These are phyloP conservation scores for Aspergillus ellipticus DNA, from an alignment of 495 filamentous ascomycete species.

Conservation along the genomic window DNA sequence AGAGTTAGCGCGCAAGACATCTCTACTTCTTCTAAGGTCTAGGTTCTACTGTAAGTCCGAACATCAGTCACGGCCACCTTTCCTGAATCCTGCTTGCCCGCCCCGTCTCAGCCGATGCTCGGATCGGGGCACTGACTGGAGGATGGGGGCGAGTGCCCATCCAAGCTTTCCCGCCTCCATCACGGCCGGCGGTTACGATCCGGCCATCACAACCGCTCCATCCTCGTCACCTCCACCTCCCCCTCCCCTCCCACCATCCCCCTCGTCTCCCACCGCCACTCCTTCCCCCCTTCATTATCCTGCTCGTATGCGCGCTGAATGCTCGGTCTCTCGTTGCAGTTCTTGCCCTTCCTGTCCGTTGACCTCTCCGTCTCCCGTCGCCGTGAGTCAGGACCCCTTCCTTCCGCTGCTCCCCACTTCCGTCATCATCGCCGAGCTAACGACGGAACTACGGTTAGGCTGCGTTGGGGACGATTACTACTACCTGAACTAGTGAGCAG, in stretches of 20 bases:
- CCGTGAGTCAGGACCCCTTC: neutral
- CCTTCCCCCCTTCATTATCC: neutral
- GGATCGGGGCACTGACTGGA: neutral
- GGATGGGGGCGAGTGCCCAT: neutral
- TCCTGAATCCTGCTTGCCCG: too few species aligned
- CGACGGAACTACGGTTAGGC: neutral
- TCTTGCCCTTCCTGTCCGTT: neutral
- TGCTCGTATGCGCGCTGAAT: neutral
- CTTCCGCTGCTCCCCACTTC: neutral
- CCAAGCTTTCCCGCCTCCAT: neutral
- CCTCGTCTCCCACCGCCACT: neutral
- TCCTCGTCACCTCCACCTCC: neutral
- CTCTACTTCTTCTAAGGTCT: constrained; percentile 11
- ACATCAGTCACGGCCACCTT: too few species aligned
- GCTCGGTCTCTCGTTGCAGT: neutral
- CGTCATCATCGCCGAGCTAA: neutral
- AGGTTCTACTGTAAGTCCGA: too few species aligned
- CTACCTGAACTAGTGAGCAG: neutral
- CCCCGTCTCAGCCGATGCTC: too few species aligned
- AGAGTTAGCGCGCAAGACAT: constrained; percentile 5
- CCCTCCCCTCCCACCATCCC: neutral
- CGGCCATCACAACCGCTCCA: neutral
- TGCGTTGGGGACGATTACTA: neutral
- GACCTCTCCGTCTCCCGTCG: too few species aligned
- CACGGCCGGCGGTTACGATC: constrained; percentile 1